Evolutionary conservation across 371 early-diverging fungal genomes (phyloP), one percentile per base, ranked within the genome.

Genomic region (Mortierella sp.): DNA sequence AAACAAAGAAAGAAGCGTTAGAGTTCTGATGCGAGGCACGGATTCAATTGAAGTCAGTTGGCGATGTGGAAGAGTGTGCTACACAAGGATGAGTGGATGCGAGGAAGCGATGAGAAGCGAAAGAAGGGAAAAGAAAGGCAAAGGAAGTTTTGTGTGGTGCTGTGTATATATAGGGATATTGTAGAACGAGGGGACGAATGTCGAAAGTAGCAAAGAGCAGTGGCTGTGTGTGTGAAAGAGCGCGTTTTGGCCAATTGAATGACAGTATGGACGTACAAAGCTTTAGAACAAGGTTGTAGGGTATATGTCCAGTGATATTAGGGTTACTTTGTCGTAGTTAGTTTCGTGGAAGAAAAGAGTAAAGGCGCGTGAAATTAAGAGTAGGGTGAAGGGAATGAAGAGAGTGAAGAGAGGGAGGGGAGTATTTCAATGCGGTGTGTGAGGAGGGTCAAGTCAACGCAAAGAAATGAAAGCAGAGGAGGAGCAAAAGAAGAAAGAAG

Each of bases 381-480:
- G 54, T 37, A 67, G 40, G 54, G 55, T 71, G 44, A 74, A 34
- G 55, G 57, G 46, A 70, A 57, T 28, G 57, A 57, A 5, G 34
- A 59, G 37, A 6, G 61, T 8, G 37, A 19, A 34, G 37, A 5
- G 78, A 57, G 69, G 55, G 31, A 71, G 21, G 44, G 44, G 74
- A 55, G 71, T 40, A 67, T 67, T 34, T 67, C 67, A 67, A 67
- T 3, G 67, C 67, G 67, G 34, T 11, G 43, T 61, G 54, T 37
- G 48, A 24, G 71, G 51, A n/a, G 64, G 26, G 76, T 24, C 48
- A 40, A 46, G 46, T 76, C 64, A 46, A 57, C 21, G 28, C 54
- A 46, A 24, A 16, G 59, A 13, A n/a, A 21, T 55, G 59, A 74
- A 69, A 31, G 40, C 59, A 69, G 71, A 54, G 50, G 31, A 37